Evolutionary conservation across 352 stramenopile species (phyloP).

Genomic region (Pythium periplocum): DNA sequence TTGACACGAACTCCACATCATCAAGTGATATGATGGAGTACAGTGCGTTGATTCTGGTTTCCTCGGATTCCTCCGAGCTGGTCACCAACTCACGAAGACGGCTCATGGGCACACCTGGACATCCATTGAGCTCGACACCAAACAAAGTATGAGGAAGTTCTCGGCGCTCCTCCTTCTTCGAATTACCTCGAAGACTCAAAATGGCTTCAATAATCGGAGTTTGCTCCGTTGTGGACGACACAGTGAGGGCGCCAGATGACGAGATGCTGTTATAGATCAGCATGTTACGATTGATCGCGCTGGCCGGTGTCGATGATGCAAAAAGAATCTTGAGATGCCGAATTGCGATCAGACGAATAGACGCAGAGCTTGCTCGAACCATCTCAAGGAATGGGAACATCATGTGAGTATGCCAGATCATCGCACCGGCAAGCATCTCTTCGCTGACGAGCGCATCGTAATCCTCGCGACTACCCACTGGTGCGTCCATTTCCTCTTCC

Average conservation of each 20-base stretch:
- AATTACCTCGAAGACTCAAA: slow-evolving; percentile 56
- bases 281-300: slow-evolving; percentile 71
- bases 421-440: slow-evolving; percentile 18
- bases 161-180: slow-evolving; percentile 19
- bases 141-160: slow-evolving; percentile 34
- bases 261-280: slow-evolving; percentile 78
- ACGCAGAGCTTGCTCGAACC: slow-evolving; percentile 20
- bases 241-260: slow-evolving; percentile 52
- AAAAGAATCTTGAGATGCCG: slow-evolving; percentile 31
- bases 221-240: slow-evolving; percentile 74
- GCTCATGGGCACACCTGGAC: slow-evolving; percentile 48
- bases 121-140: slow-evolving; percentile 45
- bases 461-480: slow-evolving; percentile 13
- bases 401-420: slow-evolving; percentile 23
- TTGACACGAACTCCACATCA: slow-evolving; percentile 62
- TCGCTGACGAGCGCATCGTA: slow-evolving; percentile 26
- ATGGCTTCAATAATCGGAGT: slow-evolving; percentile 77
- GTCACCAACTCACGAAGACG: slow-evolving; percentile 62
- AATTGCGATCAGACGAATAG: slow-evolving; percentile 26
- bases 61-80: slow-evolving; percentile 47
- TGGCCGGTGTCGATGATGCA: slow-evolving; percentile 24
- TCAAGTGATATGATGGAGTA: slow-evolving; percentile 63
- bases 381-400: slow-evolving; percentile 31
- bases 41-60: slow-evolving; percentile 60
- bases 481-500: slow-evolving; percentile 19